Evolutionary conservation across 1,284 basidiomycete genomes (phyloP), one percentile per base, ranked within the genome.

Genomic region (Chalciporus sp.): DNA sequence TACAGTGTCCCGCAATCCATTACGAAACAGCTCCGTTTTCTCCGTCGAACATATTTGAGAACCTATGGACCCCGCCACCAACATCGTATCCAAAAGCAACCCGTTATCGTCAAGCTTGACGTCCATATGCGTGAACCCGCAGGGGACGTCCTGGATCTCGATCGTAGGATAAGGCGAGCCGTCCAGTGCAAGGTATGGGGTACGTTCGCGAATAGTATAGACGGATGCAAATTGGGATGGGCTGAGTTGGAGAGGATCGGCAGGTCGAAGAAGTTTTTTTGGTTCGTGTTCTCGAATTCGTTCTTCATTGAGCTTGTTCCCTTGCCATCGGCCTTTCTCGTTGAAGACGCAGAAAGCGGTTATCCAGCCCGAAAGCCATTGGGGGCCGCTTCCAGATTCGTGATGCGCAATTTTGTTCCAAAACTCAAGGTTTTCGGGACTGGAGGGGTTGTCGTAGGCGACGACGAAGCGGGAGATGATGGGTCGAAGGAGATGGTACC

Each of bases 61-160:
- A 1, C 71, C 77, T 9, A 79, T 59, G 16, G 70, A 65, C 0
- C 79, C 80, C 0, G 76, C 75, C 5, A 76, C 64, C 62, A 81
- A 66, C 49, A 68, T 59, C 48, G 70, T 70, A 16, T 74, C 59
- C 35, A 71, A 56, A 10, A 54, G 3, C 26, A 52, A 47, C 2
- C 74, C 74, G 42, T 71, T 68, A 42, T 78, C 77, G 29, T 70
- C 58, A 10, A 81, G 49, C 16, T 51, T 60, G 28, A 81, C 72
- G 28, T 76, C 67, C 26, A 78, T 61, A 42, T 73, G 69, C 33
- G 63, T 67, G 44, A 69, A 74, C 4, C 73, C 74, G 20, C 62
- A 59, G 2, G 78, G 73, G 6, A 78, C 62, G 20, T 63, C 43
- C 12, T 58, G 43, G 2, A 61, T 62, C 19, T 71, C 61, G 41